Conservation (phyloP, 2,329 filamentous ascomycete genomes). For the Pestalotiopsis sp. region DNA sequence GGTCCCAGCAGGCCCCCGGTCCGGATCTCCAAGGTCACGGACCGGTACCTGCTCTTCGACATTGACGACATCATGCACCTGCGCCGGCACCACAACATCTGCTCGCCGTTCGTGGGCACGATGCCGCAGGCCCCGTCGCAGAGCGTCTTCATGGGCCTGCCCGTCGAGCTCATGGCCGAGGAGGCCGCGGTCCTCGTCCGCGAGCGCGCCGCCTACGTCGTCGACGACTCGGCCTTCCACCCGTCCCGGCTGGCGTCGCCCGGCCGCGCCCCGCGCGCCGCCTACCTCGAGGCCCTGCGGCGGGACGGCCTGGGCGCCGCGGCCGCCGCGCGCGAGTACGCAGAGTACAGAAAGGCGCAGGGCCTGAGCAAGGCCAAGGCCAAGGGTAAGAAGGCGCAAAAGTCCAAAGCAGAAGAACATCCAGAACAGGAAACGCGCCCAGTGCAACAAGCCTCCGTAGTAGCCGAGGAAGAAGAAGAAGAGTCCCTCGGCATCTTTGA, state of each 20-base stretch:
- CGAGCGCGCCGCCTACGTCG: conserved; percentile 74
- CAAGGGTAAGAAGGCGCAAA: conserved; percentile 18
- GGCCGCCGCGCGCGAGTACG: conserved; percentile 36
- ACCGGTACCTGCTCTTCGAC: conserved; percentile 89
- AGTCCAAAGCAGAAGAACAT: conserved; percentile 42
- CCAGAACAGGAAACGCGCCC: conserved; percentile 43
- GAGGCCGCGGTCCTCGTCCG: conserved; percentile 83
- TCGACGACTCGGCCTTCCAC: conserved; percentile 79
- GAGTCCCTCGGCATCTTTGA: conserved; percentile 3
- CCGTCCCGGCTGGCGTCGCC: conserved; percentile 62
- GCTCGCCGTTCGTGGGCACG: conserved; percentile 82
- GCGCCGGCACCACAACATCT: conserved; percentile 80
- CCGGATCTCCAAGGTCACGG: conserved; percentile 78
- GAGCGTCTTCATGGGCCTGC: conserved; percentile 89
- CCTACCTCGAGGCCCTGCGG: conserved; percentile 64
- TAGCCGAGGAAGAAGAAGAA: background rate
- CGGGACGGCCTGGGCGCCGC: conserved; percentile 44
- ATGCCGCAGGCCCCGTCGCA: conserved; percentile 92
- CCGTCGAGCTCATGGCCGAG: conserved; percentile 87
- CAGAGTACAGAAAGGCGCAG: conserved; percentile 15
- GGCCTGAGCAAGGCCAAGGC: conserved; percentile 20
- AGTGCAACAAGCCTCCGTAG: conserved; percentile 15
- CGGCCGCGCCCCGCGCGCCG: conserved; percentile 57
- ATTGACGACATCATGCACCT: conserved; percentile 77
- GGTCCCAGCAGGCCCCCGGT: conserved; percentile 44